phyloP scores from a whole-genome alignment of 2,329 filamentous ascomycete genomes.

The Aspergillus amoenus region DNA sequence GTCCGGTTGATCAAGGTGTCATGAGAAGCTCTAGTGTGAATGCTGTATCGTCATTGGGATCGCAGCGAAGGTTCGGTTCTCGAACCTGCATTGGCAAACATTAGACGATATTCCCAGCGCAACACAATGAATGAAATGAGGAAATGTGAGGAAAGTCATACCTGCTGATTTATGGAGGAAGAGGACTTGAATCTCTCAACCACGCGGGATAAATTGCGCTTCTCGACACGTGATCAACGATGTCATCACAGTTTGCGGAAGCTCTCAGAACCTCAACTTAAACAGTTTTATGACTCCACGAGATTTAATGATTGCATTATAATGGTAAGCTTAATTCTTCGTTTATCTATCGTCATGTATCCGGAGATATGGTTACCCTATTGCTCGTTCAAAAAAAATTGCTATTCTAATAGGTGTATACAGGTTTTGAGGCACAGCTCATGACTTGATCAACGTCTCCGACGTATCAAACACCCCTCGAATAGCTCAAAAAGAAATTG shows the following conservation, averaged over 20 bases:
- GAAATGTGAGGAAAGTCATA: neutral
- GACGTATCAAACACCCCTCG: neutral
- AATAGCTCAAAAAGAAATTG: neutral
- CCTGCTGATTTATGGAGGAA: neutral
- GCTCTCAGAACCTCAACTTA: neutral
- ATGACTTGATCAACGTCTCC: neutral
- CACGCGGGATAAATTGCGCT: neutral
- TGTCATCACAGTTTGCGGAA: conserved; percentile 3
- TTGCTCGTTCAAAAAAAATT: neutral
- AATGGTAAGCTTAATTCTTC: conserved; percentile 3
- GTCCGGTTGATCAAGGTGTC: conserved; percentile 26
- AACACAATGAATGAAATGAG: neutral
- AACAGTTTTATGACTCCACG: neutral
- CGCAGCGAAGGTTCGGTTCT: conserved; percentile 14
- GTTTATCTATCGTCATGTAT: neutral
- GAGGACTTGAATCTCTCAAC: neutral
- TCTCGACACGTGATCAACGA: conserved; percentile 5
- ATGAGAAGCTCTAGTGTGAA: conserved; percentile 39
- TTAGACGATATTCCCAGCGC: neutral
- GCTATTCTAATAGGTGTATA: neutral
- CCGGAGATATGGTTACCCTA: too few species aligned
- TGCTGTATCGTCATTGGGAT: conserved; percentile 43
- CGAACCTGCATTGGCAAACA: neutral
- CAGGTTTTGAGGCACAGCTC: neutral
- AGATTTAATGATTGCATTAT: conserved; percentile 1